Conservation (phyloP, 257 asterid genomes). For the Gentiana straminea region DNA sequence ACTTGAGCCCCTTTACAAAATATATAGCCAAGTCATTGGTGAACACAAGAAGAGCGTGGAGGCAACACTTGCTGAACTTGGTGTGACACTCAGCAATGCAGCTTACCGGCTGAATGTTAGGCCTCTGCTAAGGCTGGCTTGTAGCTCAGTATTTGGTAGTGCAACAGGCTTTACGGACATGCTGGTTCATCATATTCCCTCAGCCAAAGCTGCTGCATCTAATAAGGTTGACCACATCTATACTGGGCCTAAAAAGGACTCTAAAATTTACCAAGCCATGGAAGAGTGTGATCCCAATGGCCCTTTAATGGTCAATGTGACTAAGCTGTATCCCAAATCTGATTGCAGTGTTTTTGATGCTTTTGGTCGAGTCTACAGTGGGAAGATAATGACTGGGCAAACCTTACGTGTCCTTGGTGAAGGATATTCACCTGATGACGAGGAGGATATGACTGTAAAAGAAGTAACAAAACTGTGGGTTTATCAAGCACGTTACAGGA, state of each 20-base stretch:
- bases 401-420: slow-evolving; percentile 87
- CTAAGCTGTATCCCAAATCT: slow-evolving; percentile 87
- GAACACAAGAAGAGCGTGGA: slow-evolving; percentile 98
- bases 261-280: slow-evolving; percentile 69
- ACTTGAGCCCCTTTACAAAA: slow-evolving; percentile 88
- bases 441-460: slow-evolving; percentile 95
- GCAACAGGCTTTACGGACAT: slow-evolving; percentile 96
- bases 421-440: slow-evolving; percentile 98
- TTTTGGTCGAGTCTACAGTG: slow-evolving; percentile 94
- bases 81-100: slow-evolving; percentile 93
- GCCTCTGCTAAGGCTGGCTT: slow-evolving; percentile 84
- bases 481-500: slow-evolving; percentile 96
- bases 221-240: slow-evolving; percentile 80
- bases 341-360: slow-evolving; percentile 97
- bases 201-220: slow-evolving; percentile 85
- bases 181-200: slow-evolving; percentile 93
- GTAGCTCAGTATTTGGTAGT: slow-evolving; percentile 90
- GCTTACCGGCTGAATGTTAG: slow-evolving; percentile 84
- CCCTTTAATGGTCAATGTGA: slow-evolving; percentile 84
- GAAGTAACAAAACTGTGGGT: slow-evolving; percentile 95
- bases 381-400: slow-evolving; percentile 88
- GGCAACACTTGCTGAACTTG: slow-evolving; percentile 81
- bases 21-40: slow-evolving; percentile 94
- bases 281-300: slow-evolving; percentile 76
- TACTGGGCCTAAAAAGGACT: slow-evolving; percentile 67